Evolutionary conservation across 2,329 filamentous ascomycete species (phyloP).

Genomic region (Bipolaris gigantea): DNA sequence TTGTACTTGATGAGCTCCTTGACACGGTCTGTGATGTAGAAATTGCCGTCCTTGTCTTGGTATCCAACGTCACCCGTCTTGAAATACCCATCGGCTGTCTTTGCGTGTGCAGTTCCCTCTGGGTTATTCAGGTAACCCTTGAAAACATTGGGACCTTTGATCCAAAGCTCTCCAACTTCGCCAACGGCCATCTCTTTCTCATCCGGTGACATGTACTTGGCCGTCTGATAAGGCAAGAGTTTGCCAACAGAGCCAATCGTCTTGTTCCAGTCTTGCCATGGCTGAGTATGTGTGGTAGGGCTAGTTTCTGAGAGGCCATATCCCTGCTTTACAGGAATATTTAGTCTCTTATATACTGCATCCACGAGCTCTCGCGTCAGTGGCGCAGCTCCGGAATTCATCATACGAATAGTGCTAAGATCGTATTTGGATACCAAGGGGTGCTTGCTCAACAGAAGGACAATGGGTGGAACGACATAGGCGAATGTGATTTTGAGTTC

Average conservation of each 20-base stretch:
- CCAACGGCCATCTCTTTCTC: slow-evolving; percentile 64
- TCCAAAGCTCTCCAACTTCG: slow-evolving; percentile 62
- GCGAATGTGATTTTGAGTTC: slow-evolving; percentile 73
- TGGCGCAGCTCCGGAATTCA: slow-evolving; percentile 87
- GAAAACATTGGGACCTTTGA: slow-evolving; percentile 80
- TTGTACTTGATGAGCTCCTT: slow-evolving; percentile 51
- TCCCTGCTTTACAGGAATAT: slow-evolving; percentile 84
- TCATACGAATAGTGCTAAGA: slow-evolving; percentile 74
- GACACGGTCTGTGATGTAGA: slow-evolving; percentile 83
- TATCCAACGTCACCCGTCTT: slow-evolving; percentile 87
- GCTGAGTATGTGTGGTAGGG: slow-evolving; percentile 74
- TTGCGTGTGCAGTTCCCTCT: slow-evolving; percentile 68
- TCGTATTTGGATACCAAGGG: slow-evolving; percentile 80
- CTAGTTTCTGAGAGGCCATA: slow-evolving; percentile 89
- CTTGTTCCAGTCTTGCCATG: slow-evolving; percentile 74
- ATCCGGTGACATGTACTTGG: slow-evolving; percentile 71
- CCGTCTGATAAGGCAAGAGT: slow-evolving; percentile 76
- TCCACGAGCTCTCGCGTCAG: slow-evolving; percentile 79
- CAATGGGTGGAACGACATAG: slow-evolving; percentile 83
- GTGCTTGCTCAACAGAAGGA: slow-evolving; percentile 78
- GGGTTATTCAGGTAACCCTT: slow-evolving; percentile 76
- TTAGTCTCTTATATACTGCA: slow-evolving; percentile 71
- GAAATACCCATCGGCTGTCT: slow-evolving; percentile 81
- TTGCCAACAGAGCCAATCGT: slow-evolving; percentile 78
- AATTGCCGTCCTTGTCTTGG: slow-evolving; percentile 74